These are phyloP conservation scores for Spatholobus suberectus DNA, from an alignment of 306 rosid genomes.

Conservation along the genomic window DNA sequence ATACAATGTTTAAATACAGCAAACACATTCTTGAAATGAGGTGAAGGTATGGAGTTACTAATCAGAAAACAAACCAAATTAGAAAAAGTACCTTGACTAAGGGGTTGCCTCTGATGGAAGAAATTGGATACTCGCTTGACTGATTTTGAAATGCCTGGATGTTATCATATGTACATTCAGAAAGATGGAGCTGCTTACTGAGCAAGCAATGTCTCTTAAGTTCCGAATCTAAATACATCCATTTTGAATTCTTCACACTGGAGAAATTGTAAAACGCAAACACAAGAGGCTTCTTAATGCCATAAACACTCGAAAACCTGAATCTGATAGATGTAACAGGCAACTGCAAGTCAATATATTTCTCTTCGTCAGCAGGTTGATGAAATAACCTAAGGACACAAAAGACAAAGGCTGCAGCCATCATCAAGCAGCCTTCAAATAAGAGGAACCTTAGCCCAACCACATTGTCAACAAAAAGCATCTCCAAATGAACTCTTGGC, in stretches of 20 bases:
- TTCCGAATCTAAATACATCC: slow-evolving; percentile 66
- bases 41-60: not conserved
- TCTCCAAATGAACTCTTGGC: slow-evolving; percentile 73
- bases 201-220: slow-evolving; percentile 63
- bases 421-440: slow-evolving; percentile 79
- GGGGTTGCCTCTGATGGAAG: slow-evolving; percentile 38
- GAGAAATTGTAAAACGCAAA: slow-evolving; percentile 67
- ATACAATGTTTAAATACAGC: not conserved
- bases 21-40: not conserved
- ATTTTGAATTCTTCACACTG: slow-evolving; percentile 58
- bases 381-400: slow-evolving; percentile 58
- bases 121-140: slow-evolving; percentile 43
- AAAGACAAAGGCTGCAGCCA: slow-evolving; percentile 65
- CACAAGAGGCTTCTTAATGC: slow-evolving; percentile 59
- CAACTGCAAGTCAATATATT: slow-evolving; percentile 55
- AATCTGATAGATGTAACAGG: slow-evolving; percentile 78
- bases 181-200: slow-evolving; percentile 65
- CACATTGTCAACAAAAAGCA: slow-evolving; percentile 78
- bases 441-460: slow-evolving; percentile 71
- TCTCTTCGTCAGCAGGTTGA: slow-evolving; percentile 54
- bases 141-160: slow-evolving; percentile 68
- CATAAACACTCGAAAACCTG: slow-evolving; percentile 61
- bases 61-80: not conserved
- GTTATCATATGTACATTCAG: slow-evolving; percentile 81
- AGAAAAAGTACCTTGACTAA: slow-evolving; percentile 57